Percentiles rank a stretch among this genome's conserved stretches.
Evolutionary conservation across 2,329 filamentous ascomycete species (phyloP).

Genomic region (Metarhizium brunneum): DNA sequence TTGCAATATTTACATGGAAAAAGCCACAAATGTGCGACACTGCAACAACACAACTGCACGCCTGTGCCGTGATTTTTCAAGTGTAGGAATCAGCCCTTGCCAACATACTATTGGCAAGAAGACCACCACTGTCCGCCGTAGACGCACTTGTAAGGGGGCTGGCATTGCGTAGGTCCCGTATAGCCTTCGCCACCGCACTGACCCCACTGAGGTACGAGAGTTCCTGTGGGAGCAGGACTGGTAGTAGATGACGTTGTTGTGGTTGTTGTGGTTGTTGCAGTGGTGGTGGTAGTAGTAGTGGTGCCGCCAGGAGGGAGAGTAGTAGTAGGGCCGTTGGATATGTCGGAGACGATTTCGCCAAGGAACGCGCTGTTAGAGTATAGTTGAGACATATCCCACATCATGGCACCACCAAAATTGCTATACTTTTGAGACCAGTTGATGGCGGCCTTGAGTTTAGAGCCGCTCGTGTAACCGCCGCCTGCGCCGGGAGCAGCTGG

Average conservation of each 20-base stretch:
- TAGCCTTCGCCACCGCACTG: conserved; percentile 16
- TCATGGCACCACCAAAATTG: conserved; percentile 59
- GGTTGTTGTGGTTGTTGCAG: not conserved
- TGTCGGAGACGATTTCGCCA: conserved; percentile 27
- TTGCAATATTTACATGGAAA: too few relatives aligned
- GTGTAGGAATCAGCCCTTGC: too few relatives aligned
- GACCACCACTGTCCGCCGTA: conserved; percentile 13
- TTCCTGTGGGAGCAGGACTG: conserved; percentile 7
- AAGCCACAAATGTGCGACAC: too few relatives aligned
- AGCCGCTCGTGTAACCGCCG: conserved; percentile 42
- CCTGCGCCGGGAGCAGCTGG: conserved; percentile 46
- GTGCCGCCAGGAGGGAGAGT: not conserved
- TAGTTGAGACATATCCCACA: conserved; percentile 58
- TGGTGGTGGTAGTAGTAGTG: not conserved
- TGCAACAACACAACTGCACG: too few relatives aligned
- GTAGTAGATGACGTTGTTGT: conserved; percentile 1
- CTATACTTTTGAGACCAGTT: conserved; percentile 42
- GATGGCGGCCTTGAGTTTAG: conserved; percentile 40
- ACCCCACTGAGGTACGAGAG: conserved; percentile 14
- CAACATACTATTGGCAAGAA: conserved; percentile 7
- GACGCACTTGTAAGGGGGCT: conserved; percentile 15
- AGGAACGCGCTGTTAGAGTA: conserved; percentile 51
- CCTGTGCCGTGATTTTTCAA: too few relatives aligned
- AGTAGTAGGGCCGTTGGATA: conserved; percentile 12
- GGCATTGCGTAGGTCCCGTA: conserved; percentile 13